Evolutionary conservation across 345 rosid species (phyloP).

Genomic region (thale cress (Arabidopsis thaliana)): TAIR10.1 NC_003070.9:22893501-22894000

Average conservation of each 20-base stretch:
- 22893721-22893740: slow-evolving; percentile 56
- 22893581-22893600: slow-evolving; percentile 92
- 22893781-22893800: slow-evolving; percentile 89
- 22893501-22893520: slow-evolving; percentile 64
- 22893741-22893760: slow-evolving; percentile 86
- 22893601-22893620: slow-evolving; percentile 76
- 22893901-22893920: slow-evolving; percentile 39
- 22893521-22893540: slow-evolving; percentile 44
- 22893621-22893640: slow-evolving; percentile 66
- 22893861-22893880: slow-evolving; percentile 27
- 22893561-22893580: slow-evolving; percentile 92
- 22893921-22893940: neutral
- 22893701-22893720: slow-evolving; percentile 57
- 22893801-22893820: slow-evolving; percentile 95
- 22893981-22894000: slow-evolving; percentile 23
- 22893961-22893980: slow-evolving; percentile 29
- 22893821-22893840: slow-evolving; percentile 51
- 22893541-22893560: slow-evolving; percentile 41
- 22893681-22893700: slow-evolving; percentile 75
- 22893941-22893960: slow-evolving; percentile 8
- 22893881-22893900: slow-evolving; percentile 36
- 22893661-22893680: slow-evolving; percentile 94
- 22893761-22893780: slow-evolving; percentile 95
- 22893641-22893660: slow-evolving; percentile 51
- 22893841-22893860: neutral